Conservation (phyloP, 2,329 filamentous ascomycete genomes). For the Penicillium sp. region DNA sequence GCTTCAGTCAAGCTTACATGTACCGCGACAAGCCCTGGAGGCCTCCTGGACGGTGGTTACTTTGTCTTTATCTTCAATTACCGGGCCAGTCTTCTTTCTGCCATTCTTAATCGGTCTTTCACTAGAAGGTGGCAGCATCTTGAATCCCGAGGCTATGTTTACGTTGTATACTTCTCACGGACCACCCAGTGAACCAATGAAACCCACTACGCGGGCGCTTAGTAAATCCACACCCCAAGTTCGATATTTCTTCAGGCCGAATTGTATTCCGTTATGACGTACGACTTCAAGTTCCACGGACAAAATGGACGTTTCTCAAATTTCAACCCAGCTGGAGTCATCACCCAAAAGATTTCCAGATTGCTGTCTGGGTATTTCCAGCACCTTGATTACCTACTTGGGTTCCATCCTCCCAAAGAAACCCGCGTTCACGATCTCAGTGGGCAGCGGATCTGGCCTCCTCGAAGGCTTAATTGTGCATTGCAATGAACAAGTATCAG, state of each 20-base stretch:
- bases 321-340: constrained; percentile 15
- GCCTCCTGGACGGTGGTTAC: too few relatives aligned
- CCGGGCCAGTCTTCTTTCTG: too few relatives aligned
- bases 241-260: constrained; percentile 10
- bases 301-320: constrained; percentile 17
- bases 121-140: neutral
- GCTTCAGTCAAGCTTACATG: neutral
- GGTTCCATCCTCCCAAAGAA: constrained; percentile 22
- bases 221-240: constrained; percentile 13
- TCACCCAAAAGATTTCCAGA: constrained; percentile 24
- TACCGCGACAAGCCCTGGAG: neutral
- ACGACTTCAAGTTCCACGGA: neutral
- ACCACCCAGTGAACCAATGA: neutral
- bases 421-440: constrained; percentile 40
- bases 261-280: neutral
- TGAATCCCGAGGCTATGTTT: neutral
- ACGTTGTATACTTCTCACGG: neutral
- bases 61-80: too few relatives aligned
- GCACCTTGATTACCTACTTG: constrained; percentile 19
- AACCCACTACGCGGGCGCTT: neutral
- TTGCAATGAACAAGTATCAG: constrained; percentile 22
- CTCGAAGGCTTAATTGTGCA: constrained; percentile 47
- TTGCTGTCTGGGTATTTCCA: constrained; percentile 32
- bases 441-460: constrained; percentile 53
- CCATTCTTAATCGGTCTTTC: neutral